Conservation (phyloP, 2,329 filamentous ascomycete genomes). For the Fusarium sp. region DNA sequence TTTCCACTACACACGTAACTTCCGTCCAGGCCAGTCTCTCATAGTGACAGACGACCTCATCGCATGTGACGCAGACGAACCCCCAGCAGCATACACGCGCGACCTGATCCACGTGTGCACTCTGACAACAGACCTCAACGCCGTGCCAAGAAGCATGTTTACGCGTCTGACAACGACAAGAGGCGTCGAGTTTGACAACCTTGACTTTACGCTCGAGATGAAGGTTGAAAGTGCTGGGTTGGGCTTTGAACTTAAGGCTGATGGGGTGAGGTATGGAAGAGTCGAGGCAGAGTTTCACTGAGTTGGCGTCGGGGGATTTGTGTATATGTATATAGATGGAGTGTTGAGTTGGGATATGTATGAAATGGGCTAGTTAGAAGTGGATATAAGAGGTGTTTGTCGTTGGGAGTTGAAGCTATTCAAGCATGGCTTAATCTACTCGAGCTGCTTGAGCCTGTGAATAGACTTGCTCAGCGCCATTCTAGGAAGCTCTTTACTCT, state of each 20-base stretch:
- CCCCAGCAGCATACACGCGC: constrained; percentile 68
- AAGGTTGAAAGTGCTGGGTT: constrained; percentile 81
- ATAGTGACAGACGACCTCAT: constrained; percentile 85
- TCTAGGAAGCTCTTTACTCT: neutral
- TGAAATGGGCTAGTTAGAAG: neutral
- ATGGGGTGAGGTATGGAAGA: constrained; percentile 79
- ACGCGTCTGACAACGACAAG: constrained; percentile 81
- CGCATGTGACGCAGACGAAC: constrained; percentile 76
- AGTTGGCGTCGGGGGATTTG: neutral
- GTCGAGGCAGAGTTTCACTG: constrained; percentile 82
- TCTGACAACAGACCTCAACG: constrained; percentile 81
- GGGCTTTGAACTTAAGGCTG: constrained; percentile 82
- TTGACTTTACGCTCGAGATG: constrained; percentile 87
- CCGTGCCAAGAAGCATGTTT: constrained; percentile 78
- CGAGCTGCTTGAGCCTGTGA: neutral
- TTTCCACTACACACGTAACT: constrained; percentile 89
- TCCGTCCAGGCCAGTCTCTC: constrained; percentile 80
- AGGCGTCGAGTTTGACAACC: constrained; percentile 83
- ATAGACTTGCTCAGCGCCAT: neutral
- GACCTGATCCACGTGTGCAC: constrained; percentile 80
- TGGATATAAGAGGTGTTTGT: neutral
- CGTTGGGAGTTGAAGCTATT: neutral
- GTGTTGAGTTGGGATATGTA: neutral
- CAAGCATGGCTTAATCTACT: neutral
- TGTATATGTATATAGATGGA: neutral